Evolutionary conservation across 2,329 filamentous ascomycete species (phyloP).

Genomic region (Hymenoscyphus linearis): DNA sequence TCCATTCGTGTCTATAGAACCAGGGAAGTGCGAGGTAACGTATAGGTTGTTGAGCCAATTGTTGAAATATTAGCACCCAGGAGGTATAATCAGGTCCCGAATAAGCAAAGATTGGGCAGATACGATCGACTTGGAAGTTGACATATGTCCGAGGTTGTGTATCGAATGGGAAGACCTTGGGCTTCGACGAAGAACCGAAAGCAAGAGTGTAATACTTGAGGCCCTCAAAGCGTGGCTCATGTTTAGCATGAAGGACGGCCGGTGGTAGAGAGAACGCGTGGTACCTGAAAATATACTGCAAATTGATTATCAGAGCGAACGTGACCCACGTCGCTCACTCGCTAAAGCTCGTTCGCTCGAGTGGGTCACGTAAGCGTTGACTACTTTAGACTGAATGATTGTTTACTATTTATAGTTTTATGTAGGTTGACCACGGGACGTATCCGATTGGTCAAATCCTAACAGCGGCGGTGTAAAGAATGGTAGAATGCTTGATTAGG

Average conservation of each 20-base stretch:
- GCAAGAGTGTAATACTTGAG: background rate
- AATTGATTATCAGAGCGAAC: too few species aligned
- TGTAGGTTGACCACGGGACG: too few species aligned
- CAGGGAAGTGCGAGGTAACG: background rate
- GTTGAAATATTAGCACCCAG: conserved; percentile 15
- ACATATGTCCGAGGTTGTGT: background rate
- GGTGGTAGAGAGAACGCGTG: background rate
- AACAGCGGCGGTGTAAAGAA: too few species aligned
- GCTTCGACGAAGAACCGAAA: background rate
- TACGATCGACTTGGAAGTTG: background rate
- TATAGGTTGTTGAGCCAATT: conserved; percentile 1
- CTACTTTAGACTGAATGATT: too few species aligned
- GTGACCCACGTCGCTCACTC: too few species aligned
- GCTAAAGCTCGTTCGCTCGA: too few species aligned
- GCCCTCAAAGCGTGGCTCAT: background rate
- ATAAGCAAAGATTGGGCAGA: too few species aligned
- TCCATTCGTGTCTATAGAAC: background rate
- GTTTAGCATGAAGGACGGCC: background rate
- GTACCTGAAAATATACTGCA: background rate
- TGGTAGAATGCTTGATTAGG: too few species aligned
- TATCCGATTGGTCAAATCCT: too few species aligned
- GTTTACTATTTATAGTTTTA: too few species aligned
- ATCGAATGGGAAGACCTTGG: background rate
- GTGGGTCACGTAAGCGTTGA: too few species aligned
- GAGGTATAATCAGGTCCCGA: background rate